These are phyloP conservation scores for Polysphondylium violaceum DNA, from an alignment of 78 protist genomes.

Conservation along the genomic window DNA sequence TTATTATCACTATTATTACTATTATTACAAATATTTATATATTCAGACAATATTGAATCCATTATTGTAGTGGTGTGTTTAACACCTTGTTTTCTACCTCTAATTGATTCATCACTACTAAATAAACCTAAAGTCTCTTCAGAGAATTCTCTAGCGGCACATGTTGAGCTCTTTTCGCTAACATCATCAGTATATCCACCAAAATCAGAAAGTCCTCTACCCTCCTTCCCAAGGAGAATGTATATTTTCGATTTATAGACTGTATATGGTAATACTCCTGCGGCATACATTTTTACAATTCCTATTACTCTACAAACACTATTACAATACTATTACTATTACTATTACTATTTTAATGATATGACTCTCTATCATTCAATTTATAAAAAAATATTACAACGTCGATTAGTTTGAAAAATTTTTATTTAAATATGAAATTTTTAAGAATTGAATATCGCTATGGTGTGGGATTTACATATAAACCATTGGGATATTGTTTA, in stretches of 20 bases:
- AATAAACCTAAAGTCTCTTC: constrained; percentile 26
- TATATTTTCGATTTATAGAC: not conserved
- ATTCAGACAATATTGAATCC: not conserved
- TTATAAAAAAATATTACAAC: no score
- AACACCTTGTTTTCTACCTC: constrained; percentile 10
- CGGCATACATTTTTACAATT: no score
- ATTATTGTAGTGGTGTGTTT: not conserved
- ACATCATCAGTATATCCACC: constrained; percentile 20
- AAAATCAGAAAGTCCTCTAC: constrained; percentile 20
- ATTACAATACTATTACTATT: no score
- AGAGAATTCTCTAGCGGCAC: constrained; percentile 31
- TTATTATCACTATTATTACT: no score
- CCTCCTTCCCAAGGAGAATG: not conserved
- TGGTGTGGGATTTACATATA: no score
- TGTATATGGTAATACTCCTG: constrained; percentile 15
- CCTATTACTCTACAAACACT: no score
- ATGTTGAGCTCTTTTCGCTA: not conserved
- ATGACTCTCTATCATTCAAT: no score
- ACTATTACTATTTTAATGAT: no score
- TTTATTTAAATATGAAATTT: no score
- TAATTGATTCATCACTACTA: not conserved
- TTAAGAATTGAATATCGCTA: no score
- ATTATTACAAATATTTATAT: constrained; percentile 6
- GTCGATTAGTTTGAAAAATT: no score
- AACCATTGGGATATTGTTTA: no score